Evolutionary conservation across 2,329 filamentous ascomycete genomes (phyloP), one percentile per base, ranked within the genome.

Genomic region (Exophiala sp.): DNA sequence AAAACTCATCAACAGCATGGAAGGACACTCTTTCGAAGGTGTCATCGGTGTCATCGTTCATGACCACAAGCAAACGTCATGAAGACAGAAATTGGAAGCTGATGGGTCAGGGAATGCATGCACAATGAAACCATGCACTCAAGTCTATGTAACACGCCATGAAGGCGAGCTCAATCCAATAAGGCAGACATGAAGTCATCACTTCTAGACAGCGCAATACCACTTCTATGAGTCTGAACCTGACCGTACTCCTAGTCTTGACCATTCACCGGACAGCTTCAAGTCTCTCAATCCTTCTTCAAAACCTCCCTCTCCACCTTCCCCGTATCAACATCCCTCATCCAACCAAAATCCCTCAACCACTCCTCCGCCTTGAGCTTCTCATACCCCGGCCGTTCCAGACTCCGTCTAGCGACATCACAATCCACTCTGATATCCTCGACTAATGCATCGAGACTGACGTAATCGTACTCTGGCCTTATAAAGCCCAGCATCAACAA

Each of bases 381-480:
- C 55, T 61, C 62, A 71, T 85, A 99, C 20, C 71, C 78, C 32
- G 79, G 72, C 59, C 94, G 76, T 48, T 73, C 79, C 66, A 99
- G 73, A 73, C 89, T 94, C 65, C 78, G 75, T 62, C 79, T 78
- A 40, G 91, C 87, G 51, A 97, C 91, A 64, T 88, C 82, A 66
- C 94, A 95, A 75, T 97, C 94, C 62, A 86, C 81, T 67, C 82
- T 82, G 68, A 99, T 99, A 74, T 99, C 94, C 64, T 86, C 82
- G 41, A 97, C 83, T 67, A 97, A 76, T 33, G 86, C 87, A 59
- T 96, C 91, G 63, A 90, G 78, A 59, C 82, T 86, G 56, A 85
- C 83, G 73, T 99, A 99, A 75, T 97, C 89, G 68, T 82, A 85
- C 73, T 97, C 94, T 7, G 89, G 86, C 49, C 94, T 81, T 58